Percentiles rank a stretch among this genome's conserved stretches.
Evolutionary conservation across 768 basidiomycete genomes (phyloP).

Genomic region (Tephrocybe sp.): DNA sequence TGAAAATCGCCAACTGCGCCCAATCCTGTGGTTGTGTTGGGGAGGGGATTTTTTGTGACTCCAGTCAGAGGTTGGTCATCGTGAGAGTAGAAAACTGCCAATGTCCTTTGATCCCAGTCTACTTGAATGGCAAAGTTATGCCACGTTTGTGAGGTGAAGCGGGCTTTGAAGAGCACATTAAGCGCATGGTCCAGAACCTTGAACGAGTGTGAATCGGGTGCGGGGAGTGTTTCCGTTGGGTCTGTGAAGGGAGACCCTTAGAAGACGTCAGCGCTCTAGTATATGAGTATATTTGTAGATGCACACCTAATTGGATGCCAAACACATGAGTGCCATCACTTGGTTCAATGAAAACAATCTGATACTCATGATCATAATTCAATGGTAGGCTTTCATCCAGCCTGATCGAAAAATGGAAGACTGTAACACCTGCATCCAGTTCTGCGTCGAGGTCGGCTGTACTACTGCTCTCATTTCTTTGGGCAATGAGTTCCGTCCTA

Average conservation of each 20-base stretch:
- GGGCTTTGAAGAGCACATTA: constrained; percentile 48
- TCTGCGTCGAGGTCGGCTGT: constrained; percentile 34
- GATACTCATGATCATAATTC: constrained; percentile 60
- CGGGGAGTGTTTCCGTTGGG: constrained; percentile 44
- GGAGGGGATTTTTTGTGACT: constrained; percentile 37
- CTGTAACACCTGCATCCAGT: constrained; percentile 37
- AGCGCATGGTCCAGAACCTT: constrained; percentile 57
- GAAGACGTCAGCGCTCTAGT: not conserved
- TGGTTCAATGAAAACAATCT: constrained; percentile 64
- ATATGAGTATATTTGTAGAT: not conserved
- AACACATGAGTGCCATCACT: constrained; percentile 61
- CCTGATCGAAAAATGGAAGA: constrained; percentile 38
- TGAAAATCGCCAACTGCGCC: constrained; percentile 59
- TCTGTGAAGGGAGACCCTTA: constrained; percentile 59
- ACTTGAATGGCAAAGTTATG: constrained; percentile 63
- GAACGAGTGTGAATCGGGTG: constrained; percentile 43
- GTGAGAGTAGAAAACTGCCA: constrained; percentile 52
- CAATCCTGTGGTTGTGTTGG: constrained; percentile 38
- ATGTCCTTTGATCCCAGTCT: constrained; percentile 52
- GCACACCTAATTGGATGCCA: constrained; percentile 55
- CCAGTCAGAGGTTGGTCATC: constrained; percentile 35
- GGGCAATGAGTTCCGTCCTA: constrained; percentile 59
- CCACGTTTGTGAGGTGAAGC: constrained; percentile 45
- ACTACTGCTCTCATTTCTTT: constrained; percentile 33
- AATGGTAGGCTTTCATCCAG: constrained; percentile 40